These are phyloP conservation scores for Bruguiera hainesii DNA, from an alignment of 441 rosid species.

Conservation along the genomic window DNA sequence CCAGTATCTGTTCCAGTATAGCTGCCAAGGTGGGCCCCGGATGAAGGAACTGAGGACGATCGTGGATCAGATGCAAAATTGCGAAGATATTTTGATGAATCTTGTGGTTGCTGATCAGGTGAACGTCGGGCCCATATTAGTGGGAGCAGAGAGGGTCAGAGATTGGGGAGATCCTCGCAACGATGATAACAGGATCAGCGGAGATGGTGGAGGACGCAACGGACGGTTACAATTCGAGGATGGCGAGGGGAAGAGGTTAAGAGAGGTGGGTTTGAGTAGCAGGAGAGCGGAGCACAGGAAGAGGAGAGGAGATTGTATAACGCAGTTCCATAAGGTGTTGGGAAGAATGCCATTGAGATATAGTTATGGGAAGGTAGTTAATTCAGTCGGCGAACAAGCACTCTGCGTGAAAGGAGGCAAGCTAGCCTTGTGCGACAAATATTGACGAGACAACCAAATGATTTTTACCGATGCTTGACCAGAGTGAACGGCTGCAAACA, in stretches of 20 bases:
- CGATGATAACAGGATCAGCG: slow-evolving; percentile 18
- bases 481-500: too few relatives aligned
- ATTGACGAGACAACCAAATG: slow-evolving; percentile 2
- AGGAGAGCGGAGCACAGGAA: slow-evolving; percentile 73
- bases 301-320: slow-evolving; percentile 73
- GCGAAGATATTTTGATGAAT: slow-evolving; percentile 90
- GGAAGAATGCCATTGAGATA: slow-evolving; percentile 82
- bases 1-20: slow-evolving; percentile 56
- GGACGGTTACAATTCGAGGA: slow-evolving; percentile 17
- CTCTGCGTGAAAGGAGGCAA: slow-evolving; percentile 62
- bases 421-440: slow-evolving; percentile 59
- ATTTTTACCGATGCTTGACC: neutral
- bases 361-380: slow-evolving; percentile 65
- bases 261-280: slow-evolving; percentile 71
- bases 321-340: slow-evolving; percentile 57
- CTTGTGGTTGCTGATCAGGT: slow-evolving; percentile 61
- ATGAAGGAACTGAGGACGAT: slow-evolving; percentile 57
- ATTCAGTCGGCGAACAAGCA: slow-evolving; percentile 85
- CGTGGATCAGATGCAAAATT: slow-evolving; percentile 64
- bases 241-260: slow-evolving; percentile 27
- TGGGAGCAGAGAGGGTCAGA: slow-evolving; percentile 66
- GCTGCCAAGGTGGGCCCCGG: slow-evolving; percentile 54
- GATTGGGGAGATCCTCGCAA: slow-evolving; percentile 93
- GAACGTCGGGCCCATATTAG: slow-evolving; percentile 67
- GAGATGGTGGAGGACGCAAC: neutral